Evolutionary conservation across 495 filamentous ascomycete species (phyloP), one percentile per base, ranked within the genome.

Genomic region (Lasiosphaeriaceae sp.): DNA sequence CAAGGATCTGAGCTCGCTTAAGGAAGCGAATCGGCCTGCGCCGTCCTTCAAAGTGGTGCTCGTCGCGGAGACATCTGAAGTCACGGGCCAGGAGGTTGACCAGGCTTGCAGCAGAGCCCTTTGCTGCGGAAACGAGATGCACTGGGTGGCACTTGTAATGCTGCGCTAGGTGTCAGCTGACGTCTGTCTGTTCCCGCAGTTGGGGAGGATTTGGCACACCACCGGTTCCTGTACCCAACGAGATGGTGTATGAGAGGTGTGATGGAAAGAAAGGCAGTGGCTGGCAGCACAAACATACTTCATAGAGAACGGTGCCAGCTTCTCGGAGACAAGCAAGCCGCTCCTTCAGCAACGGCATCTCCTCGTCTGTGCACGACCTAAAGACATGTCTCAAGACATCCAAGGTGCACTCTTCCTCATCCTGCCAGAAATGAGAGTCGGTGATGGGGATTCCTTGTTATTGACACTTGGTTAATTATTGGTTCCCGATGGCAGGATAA

Each of bases 1-100:
- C 90, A 14, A 97, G 80, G 53, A 97, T 97, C 76, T 99, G 94
- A 2, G 94, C 92, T 9, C 94, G 85, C 70, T 97, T 97, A 66
- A 93, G 84, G 58, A 99, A 79, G 19, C 89, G 88, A 3, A 97
- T 83, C 7, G 72, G 78, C 37, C 78, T 79, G 19, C 78, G 79
- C n/a, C 81, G 80, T 7, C 84, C 82, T 49, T 92, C 84, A 70
- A 90, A 95, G 11, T 63, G 62, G 41, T 82, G 80, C 62, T 89
- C 89, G 64, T 98, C 94, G 26, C 86, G 78, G 75, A 99, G 96
- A 72, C 90, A 96, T 22, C 82, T 63, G 62, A 99, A 96, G 58
- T 90, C 82, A 20, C 83, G 79, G 14, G 86, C 87, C 1, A 97
- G 76, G 0, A 92, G 69, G 65, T 96, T 91, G 31, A 97, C 91